phyloP scores from a whole-genome alignment of 2,329 filamentous ascomycete genomes.

The Trichoderma aggressivum region DNA sequence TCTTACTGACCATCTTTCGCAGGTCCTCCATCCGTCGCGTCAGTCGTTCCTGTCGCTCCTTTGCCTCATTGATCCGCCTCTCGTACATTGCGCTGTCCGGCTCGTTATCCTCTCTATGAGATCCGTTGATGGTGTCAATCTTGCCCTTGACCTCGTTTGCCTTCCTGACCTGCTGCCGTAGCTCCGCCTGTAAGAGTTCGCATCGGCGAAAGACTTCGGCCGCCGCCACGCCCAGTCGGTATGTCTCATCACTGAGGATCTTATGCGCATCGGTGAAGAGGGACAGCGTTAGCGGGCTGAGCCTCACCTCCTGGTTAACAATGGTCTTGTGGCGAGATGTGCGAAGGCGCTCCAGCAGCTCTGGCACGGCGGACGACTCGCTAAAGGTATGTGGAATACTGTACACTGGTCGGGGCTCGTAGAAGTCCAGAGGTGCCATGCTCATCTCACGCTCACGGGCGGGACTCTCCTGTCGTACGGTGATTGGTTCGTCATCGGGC shows the following conservation, averaged over 20 bases:
- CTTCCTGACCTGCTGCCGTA: constrained; percentile 64
- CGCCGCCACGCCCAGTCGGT: constrained; percentile 64
- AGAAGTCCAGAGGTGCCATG: constrained; percentile 49
- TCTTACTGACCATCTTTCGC: constrained; percentile 42
- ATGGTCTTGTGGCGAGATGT: constrained; percentile 59
- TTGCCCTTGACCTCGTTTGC: constrained; percentile 62
- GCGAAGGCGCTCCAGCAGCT: constrained; percentile 53
- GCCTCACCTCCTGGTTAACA: constrained; percentile 63
- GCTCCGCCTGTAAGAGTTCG: constrained; percentile 63
- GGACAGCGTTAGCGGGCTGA: constrained; percentile 67
- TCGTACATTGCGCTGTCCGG: constrained; percentile 56
- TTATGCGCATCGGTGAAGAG: constrained; percentile 72
- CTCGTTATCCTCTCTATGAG: constrained; percentile 46
- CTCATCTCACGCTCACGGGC: constrained; percentile 41
- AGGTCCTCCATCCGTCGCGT: constrained; percentile 58
- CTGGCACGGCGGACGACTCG: constrained; percentile 52
- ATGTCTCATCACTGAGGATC: constrained; percentile 65
- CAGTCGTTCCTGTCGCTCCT: constrained; percentile 55
- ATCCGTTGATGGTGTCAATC: constrained; percentile 60
- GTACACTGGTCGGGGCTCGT: constrained; percentile 64
- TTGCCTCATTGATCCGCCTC: constrained; percentile 52
- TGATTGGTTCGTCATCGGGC: constrained; percentile 50
- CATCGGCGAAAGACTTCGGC: constrained; percentile 71
- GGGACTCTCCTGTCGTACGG: constrained; percentile 43
- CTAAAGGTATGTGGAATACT: constrained; percentile 61